Evolutionary conservation across 805 yeast species (phyloP).

Genomic region (Naumovozyma castellii): DNA sequence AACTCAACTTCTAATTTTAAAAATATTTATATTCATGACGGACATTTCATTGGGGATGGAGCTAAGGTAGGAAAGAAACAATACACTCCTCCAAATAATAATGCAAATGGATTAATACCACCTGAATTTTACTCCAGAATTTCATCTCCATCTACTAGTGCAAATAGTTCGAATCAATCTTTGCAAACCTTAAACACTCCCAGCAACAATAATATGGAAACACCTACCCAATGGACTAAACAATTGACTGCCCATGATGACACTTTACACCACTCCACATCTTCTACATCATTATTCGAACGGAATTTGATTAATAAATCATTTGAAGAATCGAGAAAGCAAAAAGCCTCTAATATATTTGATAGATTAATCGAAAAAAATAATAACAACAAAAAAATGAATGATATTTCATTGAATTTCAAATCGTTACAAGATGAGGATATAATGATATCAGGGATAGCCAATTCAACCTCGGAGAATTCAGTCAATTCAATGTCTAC

Average conservation of each 20-base stretch:
- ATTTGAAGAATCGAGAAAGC: conserved; percentile 21
- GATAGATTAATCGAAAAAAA: conserved; percentile 5
- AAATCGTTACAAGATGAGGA: conserved; percentile 24
- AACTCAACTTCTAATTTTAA: conserved; percentile 11
- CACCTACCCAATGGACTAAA: neutral
- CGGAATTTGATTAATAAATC: conserved; percentile 23
- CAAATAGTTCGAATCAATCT: conserved; percentile 25
- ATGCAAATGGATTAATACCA: conserved; percentile 22
- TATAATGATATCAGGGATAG: conserved; percentile 23
- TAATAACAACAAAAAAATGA: conserved; percentile 6
- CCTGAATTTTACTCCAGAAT: conserved; percentile 30
- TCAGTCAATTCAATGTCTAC: neutral
- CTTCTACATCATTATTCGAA: conserved; percentile 15
- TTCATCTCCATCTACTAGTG: conserved; percentile 27
- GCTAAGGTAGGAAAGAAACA: conserved; percentile 2
- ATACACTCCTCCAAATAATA: conserved; percentile 5
- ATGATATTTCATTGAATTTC: conserved; percentile 4
- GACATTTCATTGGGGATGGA: conserved; percentile 18
- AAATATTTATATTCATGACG: conserved; percentile 30
- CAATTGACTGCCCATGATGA: neutral
- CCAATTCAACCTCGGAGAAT: neutral
- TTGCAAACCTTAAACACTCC: conserved; percentile 6
- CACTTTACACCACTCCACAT: neutral
- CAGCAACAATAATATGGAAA: neutral
- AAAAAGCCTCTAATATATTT: conserved; percentile 8